phyloP scores from a whole-genome alignment of 1,284 basidiomycete species.

The Sutorius eximius region DNA sequence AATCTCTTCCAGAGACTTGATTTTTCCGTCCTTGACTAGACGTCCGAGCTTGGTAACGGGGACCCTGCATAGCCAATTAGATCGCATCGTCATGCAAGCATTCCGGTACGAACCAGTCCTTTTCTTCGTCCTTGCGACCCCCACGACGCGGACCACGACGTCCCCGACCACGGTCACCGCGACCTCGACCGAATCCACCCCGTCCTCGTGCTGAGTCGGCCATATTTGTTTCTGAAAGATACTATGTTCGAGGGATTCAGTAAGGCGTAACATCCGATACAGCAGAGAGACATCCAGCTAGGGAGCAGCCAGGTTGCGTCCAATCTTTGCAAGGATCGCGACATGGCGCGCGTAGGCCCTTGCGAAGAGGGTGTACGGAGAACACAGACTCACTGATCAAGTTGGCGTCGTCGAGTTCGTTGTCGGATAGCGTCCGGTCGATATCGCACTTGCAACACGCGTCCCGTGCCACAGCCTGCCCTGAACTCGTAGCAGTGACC shows the following conservation, averaged over 20 bases:
- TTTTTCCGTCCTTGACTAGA: constrained; percentile 99
- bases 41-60: constrained; percentile 99
- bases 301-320: not conserved
- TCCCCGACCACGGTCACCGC: constrained; percentile 81
- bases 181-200: constrained; percentile 87
- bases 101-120: constrained; percentile 83
- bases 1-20: constrained; percentile 99
- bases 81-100: not conserved
- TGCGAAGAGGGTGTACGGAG: not conserved
- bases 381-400: constrained; percentile 40
- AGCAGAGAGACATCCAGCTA: constrained; percentile 29
- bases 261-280: constrained; percentile 21
- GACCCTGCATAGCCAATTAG: constrained; percentile 55
- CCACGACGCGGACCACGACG: constrained; percentile 92
- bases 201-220: constrained; percentile 81
- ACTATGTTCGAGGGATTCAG: constrained; percentile 28
- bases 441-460: not conserved
- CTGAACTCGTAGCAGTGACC: constrained; percentile 25
- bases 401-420: constrained; percentile 21
- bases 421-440: constrained; percentile 12
- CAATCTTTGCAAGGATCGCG: constrained; percentile 1
- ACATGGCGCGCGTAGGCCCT: not conserved
- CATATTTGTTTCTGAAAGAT: constrained; percentile 47
- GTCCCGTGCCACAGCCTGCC: constrained; percentile 20
- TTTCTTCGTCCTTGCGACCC: constrained; percentile 97